phyloP scores from a whole-genome alignment of 345 rosid species.

The Eucalyptus leucophloia region DNA sequence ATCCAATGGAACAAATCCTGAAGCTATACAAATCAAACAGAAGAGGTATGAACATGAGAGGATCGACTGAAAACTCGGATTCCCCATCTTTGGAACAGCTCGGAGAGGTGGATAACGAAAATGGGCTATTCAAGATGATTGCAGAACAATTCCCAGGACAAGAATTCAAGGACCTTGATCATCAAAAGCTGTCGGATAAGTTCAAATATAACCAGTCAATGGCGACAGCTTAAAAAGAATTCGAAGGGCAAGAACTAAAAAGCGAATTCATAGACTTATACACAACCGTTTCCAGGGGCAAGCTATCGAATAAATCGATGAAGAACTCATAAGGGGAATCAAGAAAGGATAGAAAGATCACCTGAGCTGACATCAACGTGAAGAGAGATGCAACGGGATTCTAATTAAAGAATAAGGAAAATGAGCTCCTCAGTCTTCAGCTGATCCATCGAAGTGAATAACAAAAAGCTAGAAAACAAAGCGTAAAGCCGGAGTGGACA shows the following conservation, averaged over 20 bases:
- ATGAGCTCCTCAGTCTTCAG: neutral
- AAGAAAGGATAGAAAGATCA: neutral
- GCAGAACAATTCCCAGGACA: neutral
- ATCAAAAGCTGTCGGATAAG: neutral
- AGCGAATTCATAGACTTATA: neutral
- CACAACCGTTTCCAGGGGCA: neutral
- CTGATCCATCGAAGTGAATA: neutral
- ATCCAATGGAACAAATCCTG: constrained; percentile 31
- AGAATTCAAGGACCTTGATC: neutral
- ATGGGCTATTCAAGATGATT: neutral
- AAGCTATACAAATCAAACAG: constrained; percentile 15
- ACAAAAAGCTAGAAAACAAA: neutral
- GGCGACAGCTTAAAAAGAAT: neutral
- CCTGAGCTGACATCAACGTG: neutral
- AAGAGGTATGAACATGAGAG: constrained; percentile 1
- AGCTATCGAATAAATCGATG: neutral
- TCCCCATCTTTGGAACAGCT: neutral
- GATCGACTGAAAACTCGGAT: neutral
- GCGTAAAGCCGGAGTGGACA: neutral
- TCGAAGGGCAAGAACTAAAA: neutral
- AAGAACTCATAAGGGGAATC: neutral
- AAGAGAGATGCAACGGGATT: neutral
- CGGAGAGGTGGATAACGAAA: neutral
- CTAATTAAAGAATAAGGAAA: neutral
- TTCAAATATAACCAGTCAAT: neutral